phyloP scores from a whole-genome alignment of 768 basidiomycete species.

The Inosperma sp. region DNA sequence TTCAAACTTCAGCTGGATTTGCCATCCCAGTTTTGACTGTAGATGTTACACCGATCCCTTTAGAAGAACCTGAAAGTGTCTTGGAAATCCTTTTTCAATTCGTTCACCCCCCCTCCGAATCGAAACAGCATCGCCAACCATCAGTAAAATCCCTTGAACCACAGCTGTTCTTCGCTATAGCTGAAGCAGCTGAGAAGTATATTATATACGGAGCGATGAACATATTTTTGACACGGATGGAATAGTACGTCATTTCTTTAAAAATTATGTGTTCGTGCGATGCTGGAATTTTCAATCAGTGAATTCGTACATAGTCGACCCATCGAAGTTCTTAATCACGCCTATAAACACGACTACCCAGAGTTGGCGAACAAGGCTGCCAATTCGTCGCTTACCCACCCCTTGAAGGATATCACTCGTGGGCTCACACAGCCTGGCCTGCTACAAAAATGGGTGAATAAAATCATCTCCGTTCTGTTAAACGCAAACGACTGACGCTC shows the following conservation, averaged over 20 bases:
- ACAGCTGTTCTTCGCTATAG: slow-evolving; percentile 7
- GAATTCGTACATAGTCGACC: slow-evolving; percentile 1
- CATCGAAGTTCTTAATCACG: too few relatives aligned
- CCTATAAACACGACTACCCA: slow-evolving; percentile 11
- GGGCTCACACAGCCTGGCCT: background rate
- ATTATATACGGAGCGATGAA: slow-evolving; percentile 23
- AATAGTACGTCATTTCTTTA: slow-evolving; percentile 8
- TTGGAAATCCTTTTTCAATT: slow-evolving; percentile 13
- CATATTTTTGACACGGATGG: slow-evolving; percentile 16
- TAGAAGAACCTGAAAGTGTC: slow-evolving; percentile 3
- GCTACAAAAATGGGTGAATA: slow-evolving; percentile 3
- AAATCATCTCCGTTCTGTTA: background rate
- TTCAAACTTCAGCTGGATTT: slow-evolving; percentile 4
- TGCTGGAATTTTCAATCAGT: background rate
- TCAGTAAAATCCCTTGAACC: slow-evolving; percentile 5
- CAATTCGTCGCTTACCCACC: background rate
- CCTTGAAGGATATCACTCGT: background rate
- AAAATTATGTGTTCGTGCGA: background rate
- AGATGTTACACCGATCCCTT: background rate
- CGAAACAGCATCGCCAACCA: slow-evolving; percentile 3
- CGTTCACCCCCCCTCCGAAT: slow-evolving; percentile 1
- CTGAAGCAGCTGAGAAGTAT: too few relatives aligned
- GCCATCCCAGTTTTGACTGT: background rate
- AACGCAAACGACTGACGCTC: background rate
- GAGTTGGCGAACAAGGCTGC: slow-evolving; percentile 6